Conservation (phyloP, 148 eudicot species). For the Cornus suecica region DNA sequence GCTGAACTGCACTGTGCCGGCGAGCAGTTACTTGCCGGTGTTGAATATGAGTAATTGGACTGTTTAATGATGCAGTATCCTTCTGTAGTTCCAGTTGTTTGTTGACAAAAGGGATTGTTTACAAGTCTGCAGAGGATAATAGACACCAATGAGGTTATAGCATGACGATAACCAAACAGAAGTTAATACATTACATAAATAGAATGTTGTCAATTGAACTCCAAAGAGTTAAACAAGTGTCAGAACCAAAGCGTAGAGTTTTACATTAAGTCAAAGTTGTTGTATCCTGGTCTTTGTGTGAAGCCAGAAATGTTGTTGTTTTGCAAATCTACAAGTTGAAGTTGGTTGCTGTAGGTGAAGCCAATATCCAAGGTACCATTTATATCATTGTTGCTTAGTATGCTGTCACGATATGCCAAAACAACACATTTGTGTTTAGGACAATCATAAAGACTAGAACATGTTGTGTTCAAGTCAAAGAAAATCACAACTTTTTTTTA, state of each 20-base stretch:
- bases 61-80: slow-evolving; percentile 33
- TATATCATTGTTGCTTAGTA: slow-evolving; percentile 37
- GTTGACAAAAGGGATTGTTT: slow-evolving; percentile 50
- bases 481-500: neutral
- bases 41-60: slow-evolving; percentile 35
- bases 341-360: slow-evolving; percentile 31
- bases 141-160: no score
- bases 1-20: slow-evolving; percentile 34
- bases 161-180: neutral
- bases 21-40: slow-evolving; percentile 41
- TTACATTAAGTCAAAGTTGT: slow-evolving; percentile 36
- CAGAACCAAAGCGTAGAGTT: slow-evolving; percentile 11
- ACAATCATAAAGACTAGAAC: neutral
- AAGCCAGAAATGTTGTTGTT: slow-evolving; percentile 31
- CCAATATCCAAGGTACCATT: slow-evolving; percentile 39
- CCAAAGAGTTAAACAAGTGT: neutral
- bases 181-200: neutral
- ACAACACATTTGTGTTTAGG: neutral
- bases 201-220: neutral
- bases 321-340: slow-evolving; percentile 46
- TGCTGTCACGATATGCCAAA: slow-evolving; percentile 22
- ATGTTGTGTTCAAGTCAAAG: neutral
- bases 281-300: slow-evolving; percentile 15
- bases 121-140: slow-evolving; percentile 41
- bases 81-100: neutral